Conservation (phyloP, 495 filamentous ascomycete species). For the Penicillium goetzii region DNA sequence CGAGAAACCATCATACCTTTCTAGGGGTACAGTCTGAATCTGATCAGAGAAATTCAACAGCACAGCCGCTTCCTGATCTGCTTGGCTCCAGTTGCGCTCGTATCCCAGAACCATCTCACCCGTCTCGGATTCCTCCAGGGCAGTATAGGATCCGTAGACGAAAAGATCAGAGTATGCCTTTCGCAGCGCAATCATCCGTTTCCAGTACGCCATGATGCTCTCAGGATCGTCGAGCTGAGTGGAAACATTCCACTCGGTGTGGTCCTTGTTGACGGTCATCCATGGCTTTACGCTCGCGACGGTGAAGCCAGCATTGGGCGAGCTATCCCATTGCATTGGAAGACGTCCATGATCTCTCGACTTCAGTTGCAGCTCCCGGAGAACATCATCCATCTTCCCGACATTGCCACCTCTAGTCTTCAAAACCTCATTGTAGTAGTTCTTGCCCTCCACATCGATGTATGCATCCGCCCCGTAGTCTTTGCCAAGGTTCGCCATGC, state of each 20-base stretch:
- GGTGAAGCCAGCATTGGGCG: constrained; percentile 48
- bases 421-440: constrained; percentile 50
- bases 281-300: constrained; percentile 45
- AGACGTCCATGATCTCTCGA: constrained; percentile 50
- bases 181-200: constrained; percentile 14
- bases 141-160: constrained; percentile 18
- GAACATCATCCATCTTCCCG: constrained; percentile 39
- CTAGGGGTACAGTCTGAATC: constrained; percentile 7
- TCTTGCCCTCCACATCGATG: constrained; percentile 62
- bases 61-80: constrained; percentile 14
- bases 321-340: constrained; percentile 50
- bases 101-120: constrained; percentile 24
- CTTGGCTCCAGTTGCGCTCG: constrained; percentile 9
- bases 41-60: constrained; percentile 23
- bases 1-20: constrained; percentile 6
- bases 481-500: constrained; percentile 64
- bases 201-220: constrained; percentile 21
- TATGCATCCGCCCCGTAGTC: constrained; percentile 60
- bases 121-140: constrained; percentile 12
- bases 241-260: constrained; percentile 26
- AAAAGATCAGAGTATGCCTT: constrained; percentile 17
- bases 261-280: constrained; percentile 56
- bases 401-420: constrained; percentile 29
- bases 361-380: constrained; percentile 53
- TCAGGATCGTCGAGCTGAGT: constrained; percentile 17